phyloP scores from a whole-genome alignment of 1,284 basidiomycete genomes.

The Coniophora puteana region DNA sequence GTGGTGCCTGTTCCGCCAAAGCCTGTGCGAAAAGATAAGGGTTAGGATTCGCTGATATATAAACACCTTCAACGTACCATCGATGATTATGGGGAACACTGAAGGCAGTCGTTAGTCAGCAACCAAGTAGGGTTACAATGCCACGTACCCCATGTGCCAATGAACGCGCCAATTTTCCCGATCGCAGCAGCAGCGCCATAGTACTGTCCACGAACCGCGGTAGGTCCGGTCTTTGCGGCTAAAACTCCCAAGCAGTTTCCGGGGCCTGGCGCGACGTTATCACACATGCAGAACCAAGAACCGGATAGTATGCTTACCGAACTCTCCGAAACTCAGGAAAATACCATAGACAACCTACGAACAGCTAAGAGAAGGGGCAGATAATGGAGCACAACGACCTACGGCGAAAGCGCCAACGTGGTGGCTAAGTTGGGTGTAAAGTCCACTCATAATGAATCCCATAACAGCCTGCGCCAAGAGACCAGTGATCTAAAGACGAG shows the following conservation, averaged over 20 bases:
- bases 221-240: constrained; percentile 80
- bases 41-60: neutral
- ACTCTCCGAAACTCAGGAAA: constrained; percentile 84
- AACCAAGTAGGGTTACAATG: neutral
- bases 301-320: constrained; percentile 38
- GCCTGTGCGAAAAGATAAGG: constrained; percentile 33
- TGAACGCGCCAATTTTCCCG: constrained; percentile 89
- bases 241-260: constrained; percentile 81
- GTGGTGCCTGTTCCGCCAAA: constrained; percentile 51
- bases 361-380: neutral
- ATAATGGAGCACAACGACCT: constrained; percentile 20
- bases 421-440: constrained; percentile 57
- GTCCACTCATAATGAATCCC: constrained; percentile 84
- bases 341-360: constrained; percentile 79
- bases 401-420: constrained; percentile 80
- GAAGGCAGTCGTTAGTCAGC: constrained; percentile 9
- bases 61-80: constrained; percentile 32
- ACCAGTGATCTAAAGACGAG: constrained; percentile 53
- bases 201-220: constrained; percentile 82
- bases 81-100: constrained; percentile 71
- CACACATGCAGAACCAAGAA: neutral
- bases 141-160: constrained; percentile 69
- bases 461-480: constrained; percentile 67
- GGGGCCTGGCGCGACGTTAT: constrained; percentile 41
- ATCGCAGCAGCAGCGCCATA: constrained; percentile 85